Base-by-base conservation (phyloP, 768 basidiomycete species). In the Boletales sp. region DNA sequence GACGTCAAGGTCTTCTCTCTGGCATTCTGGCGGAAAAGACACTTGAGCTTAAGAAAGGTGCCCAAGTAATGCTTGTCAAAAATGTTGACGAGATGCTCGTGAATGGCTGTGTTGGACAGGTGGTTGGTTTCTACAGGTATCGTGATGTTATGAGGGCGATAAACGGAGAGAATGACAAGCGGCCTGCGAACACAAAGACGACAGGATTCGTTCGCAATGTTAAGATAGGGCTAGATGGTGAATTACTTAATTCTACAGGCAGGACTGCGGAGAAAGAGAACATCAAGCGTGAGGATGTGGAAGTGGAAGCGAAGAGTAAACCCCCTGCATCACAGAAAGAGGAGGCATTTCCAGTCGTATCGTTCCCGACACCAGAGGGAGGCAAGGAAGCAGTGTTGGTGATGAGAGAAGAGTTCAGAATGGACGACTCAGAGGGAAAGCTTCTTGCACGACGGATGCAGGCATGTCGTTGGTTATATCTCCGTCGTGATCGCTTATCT, bases 31-130 rank as follows among this genome's bases (percentile, higher is more conserved):
- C 84, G 1, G 78, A 81, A 30, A 69, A 68, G 38, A 62, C 60
- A 3, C 73, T 90, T 10, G 67, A 72, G 3, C 74, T 90, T 45
- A 86, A 86, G 59, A 58, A 74, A 17, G 77, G 78, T 34, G 79
- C 82, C 10, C 86, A 87, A 57, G 77, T 79, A 9, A 86, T 85
- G 83, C 71, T 87, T 27, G 75, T 87, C 64, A 86, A 86, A 72
- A 88, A 88, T 57, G 69, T 81, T 40, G 82, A 78, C 34, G 68
- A 62, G 27, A 57, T 73, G 32, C 75, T 87, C n/a, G 86, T 86
- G 43, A 88, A 88, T 58, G 86, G 86, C 1, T 79, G 77, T 35
- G 79, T 86, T 46, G 86, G 86, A 0, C 70, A 68, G 18, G 78
- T 88, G 3, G 63, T 84, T 17, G 80, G 78, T 1, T 88, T 87